Conservation (phyloP, 441 rosid genomes). For the Mallotus repandus region DNA sequence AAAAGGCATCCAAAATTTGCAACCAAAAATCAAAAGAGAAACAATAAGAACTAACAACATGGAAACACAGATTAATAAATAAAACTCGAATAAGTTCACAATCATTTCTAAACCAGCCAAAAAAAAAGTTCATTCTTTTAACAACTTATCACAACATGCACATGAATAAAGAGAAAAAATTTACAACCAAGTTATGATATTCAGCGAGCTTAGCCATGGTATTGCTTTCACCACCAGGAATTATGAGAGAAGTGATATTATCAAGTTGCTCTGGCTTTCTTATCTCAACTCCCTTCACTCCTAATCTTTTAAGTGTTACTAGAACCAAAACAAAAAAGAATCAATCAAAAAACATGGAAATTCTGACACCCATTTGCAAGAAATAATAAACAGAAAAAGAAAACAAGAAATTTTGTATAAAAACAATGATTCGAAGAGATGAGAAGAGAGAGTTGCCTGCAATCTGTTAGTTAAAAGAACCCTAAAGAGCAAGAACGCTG, state of each 20-base stretch:
- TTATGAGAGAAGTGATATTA: constrained; percentile 69
- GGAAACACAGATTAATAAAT: not conserved
- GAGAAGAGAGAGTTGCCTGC: constrained; percentile 40
- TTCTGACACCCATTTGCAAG: not conserved
- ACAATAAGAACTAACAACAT: not conserved
- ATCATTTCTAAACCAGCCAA: not conserved
- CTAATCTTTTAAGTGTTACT: constrained; percentile 66
- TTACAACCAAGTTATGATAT: constrained; percentile 67
- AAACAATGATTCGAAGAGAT: no score
- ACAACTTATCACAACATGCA: not conserved
- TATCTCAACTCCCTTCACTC: constrained; percentile 84
- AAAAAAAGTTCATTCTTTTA: not conserved
- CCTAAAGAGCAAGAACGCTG: constrained; percentile 89
- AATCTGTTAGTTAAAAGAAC: constrained; percentile 93
- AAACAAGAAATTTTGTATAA: not conserved
- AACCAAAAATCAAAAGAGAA: no score
- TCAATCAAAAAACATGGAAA: not conserved
- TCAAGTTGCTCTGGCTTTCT: constrained; percentile 83
- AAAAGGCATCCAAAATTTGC: no score
- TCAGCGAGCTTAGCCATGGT: constrained; percentile 98
- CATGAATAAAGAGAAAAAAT: not conserved
- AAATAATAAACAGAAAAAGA: not conserved
- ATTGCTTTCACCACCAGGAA: constrained; percentile 98
- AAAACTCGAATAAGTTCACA: not conserved
- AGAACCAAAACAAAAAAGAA: not conserved